Evolutionary conservation across 1,284 basidiomycete genomes (phyloP), one percentile per base, ranked within the genome.

Genomic region (Singerocomus rubriflavus): DNA sequence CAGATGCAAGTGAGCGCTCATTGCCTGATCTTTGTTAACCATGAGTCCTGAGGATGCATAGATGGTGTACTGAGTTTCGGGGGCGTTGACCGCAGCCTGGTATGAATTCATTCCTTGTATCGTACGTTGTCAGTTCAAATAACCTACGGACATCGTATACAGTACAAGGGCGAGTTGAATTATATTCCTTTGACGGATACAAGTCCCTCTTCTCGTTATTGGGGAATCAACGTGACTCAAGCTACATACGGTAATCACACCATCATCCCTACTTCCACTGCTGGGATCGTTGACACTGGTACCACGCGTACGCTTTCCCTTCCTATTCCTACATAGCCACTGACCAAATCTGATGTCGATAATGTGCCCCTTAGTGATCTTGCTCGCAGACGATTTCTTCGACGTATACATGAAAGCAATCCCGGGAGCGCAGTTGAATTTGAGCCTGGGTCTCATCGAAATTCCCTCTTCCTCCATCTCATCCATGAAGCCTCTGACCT

Each of bases 1-100:
- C 10, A 14, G 54, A 60, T 33, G 46, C 39, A 4, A 66, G 59
- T 60, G 37, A 60, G 57, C 37, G 7, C 31, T 14, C 2, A 6
- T 16, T 41, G 0, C 25, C 14, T 26, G 6, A 1, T 27, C 0
- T 11, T 26, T 33, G 17, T 25, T 11, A n/a, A 14, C 17, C 1
- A 10, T 8, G 12, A 6, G 36, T 3, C 31, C 35, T 27, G 29
- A 53, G 6, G 21, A 27, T 7, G 12, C 25, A 13, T 45, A 64
- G 63, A 67, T 40, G 63, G 65, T 12, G 55, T 45, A 14, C 29
- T 64, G 36, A 63, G 54, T 5, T 66, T 55, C 1, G 64, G 64
- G 39, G 63, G 60, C 3, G 25, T 32, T 5, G 58, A 66, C 42
- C 7, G 35, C 7, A 46, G 25, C 17, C 36, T 60, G 52, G 64